Evolutionary conservation across 345 rosid species (phyloP).

Genomic region (Populus pruinosa): DNA sequence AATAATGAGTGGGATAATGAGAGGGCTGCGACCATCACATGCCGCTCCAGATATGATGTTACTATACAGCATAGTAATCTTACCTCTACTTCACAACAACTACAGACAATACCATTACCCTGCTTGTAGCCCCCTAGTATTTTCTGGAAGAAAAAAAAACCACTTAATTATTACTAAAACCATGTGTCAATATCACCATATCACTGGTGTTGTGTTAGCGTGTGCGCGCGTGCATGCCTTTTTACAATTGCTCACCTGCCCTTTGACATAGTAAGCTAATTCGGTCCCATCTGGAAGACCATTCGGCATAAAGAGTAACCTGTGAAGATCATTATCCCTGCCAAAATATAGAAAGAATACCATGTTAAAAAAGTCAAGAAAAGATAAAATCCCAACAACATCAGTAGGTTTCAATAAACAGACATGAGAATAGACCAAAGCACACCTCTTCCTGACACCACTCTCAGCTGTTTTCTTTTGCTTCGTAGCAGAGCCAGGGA

Average conservation of each 20-base stretch:
- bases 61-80: background rate
- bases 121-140: conserved; percentile 75
- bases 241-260: conserved; percentile 50
- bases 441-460: conserved; percentile 63
- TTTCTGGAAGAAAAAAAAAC: conserved; percentile 38
- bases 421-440: background rate
- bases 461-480: conserved; percentile 67
- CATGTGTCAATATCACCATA: background rate
- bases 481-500: conserved; percentile 29
- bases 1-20: conserved; percentile 5
- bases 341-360: conserved; percentile 13
- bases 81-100: conserved; percentile 85
- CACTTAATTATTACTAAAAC: conserved; percentile 13
- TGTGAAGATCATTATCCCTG: conserved; percentile 96
- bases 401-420: background rate
- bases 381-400: background rate
- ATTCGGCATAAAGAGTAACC: conserved; percentile 85
- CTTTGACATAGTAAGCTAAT: conserved; percentile 77
- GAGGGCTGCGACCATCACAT: background rate
- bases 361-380: background rate
- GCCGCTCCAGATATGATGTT: background rate
- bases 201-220: background rate
- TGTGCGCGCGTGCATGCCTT: background rate
- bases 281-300: conserved; percentile 94
- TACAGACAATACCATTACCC: conserved; percentile 80